Evolutionary conservation across 805 yeast genomes (phyloP).

Genomic region (Metschnikowia hibisci): DNA sequence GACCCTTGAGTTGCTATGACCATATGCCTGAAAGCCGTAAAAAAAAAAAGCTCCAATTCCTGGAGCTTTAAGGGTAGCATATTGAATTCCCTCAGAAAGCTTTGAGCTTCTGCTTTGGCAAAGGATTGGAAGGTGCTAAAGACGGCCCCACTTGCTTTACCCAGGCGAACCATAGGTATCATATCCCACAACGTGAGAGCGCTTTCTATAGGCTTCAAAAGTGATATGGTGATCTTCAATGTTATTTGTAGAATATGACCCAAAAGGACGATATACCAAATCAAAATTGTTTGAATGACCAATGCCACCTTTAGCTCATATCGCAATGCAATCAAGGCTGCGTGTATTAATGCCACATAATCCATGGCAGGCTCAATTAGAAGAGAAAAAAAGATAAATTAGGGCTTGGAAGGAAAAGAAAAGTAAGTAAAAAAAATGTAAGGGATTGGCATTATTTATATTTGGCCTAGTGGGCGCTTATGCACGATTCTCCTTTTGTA

Average conservation of each 20-base stretch:
- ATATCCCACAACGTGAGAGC: too few relatives aligned
- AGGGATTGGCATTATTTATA: too few relatives aligned
- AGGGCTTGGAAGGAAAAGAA: too few relatives aligned
- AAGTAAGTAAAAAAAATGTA: too few relatives aligned
- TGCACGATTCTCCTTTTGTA: too few relatives aligned
- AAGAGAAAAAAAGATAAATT: neutral
- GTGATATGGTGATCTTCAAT: neutral
- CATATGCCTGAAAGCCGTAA: neutral
- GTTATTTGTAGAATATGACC: neutral
- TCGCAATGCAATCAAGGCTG: neutral
- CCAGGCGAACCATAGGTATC: too few relatives aligned
- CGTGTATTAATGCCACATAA: slow-evolving; percentile 1
- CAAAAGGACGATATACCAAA: slow-evolving; percentile 3
- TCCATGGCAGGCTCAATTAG: neutral
- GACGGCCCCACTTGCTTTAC: neutral
- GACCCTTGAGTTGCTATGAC: slow-evolving; percentile 1
- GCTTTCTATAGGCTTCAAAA: neutral
- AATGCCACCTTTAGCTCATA: neutral
- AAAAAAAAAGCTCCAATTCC: slow-evolving; percentile 1
- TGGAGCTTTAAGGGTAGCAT: slow-evolving; percentile 4
- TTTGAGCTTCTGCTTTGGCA: neutral
- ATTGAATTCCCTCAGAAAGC: slow-evolving; percentile 4
- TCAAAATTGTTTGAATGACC: slow-evolving; percentile 1
- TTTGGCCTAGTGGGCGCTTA: too few relatives aligned
- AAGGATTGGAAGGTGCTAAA: neutral